phyloP scores from a whole-genome alignment of 495 filamentous ascomycete genomes.

The Penicillium alfredii region DNA sequence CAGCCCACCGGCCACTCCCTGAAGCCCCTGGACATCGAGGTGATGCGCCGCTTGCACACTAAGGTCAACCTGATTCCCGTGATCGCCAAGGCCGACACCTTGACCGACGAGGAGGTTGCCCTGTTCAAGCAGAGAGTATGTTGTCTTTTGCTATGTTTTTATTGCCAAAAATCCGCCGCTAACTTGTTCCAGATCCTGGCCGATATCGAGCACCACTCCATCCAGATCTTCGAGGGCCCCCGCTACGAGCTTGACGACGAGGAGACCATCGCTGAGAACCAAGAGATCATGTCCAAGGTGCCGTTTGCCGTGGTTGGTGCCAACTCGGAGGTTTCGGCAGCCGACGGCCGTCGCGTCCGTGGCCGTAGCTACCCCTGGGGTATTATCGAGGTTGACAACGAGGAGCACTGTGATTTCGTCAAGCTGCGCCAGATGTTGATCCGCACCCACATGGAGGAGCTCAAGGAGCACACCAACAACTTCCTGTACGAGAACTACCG shows the following conservation, averaged over 20 bases:
- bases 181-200: constrained; percentile 71
- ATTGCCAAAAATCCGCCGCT: no score
- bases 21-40: constrained; percentile 98
- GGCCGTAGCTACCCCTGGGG: constrained; percentile 98
- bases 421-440: constrained; percentile 99
- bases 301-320: constrained; percentile 97
- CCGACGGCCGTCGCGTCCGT: constrained; percentile 92
- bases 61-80: constrained; percentile 99
- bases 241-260: constrained; percentile 98
- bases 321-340: constrained; percentile 81
- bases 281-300: constrained; percentile 99
- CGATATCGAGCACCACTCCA: constrained; percentile 92
- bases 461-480: constrained; percentile 99
- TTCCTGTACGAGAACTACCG: constrained; percentile 98
- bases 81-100: constrained; percentile 95
- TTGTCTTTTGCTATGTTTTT: constrained; percentile 12
- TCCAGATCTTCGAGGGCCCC: constrained; percentile 98
- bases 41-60: constrained; percentile 97
- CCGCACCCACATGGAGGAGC: constrained; percentile 99
- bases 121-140: constrained; percentile 92
- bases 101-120: constrained; percentile 93
- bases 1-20: constrained; percentile 98
- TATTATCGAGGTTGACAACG: constrained; percentile 98
- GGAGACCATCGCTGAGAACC: constrained; percentile 99
- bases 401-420: constrained; percentile 99